Conservation (phyloP, 805 yeast species). For the Saitoella complicata region DNA sequence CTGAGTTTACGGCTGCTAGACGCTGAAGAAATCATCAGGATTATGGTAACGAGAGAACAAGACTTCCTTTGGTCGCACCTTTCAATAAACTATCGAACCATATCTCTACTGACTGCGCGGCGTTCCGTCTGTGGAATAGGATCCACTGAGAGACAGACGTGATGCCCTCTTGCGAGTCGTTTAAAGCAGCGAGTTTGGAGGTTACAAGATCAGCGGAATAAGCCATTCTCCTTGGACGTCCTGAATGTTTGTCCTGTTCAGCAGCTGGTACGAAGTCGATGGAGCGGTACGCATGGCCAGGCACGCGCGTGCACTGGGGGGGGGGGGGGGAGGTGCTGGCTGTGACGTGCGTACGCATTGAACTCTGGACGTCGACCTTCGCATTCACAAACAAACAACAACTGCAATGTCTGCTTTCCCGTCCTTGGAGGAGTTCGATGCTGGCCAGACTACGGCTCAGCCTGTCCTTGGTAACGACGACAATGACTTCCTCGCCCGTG, state of each 20-base stretch:
- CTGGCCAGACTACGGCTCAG: slow-evolving; percentile 15
- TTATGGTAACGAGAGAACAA: not conserved
- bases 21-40: slow-evolving; percentile 10
- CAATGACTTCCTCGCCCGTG: slow-evolving; percentile 26
- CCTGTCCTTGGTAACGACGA: slow-evolving; percentile 23
- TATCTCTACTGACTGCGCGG: slow-evolving; percentile 32
- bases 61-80: slow-evolving; percentile 5
- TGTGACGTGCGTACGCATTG: not conserved
- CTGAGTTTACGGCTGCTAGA: slow-evolving; percentile 33
- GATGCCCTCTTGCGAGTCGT: slow-evolving; percentile 55
- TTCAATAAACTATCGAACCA: slow-evolving; percentile 31
- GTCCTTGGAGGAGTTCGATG: slow-evolving; percentile 23
- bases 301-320: too few species aligned
- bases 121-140: slow-evolving; percentile 47
- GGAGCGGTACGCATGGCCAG: too few species aligned
- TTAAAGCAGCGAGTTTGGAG: slow-evolving; percentile 24
- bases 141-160: slow-evolving; percentile 63
- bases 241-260: too few species aligned
- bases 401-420: slow-evolving; percentile 22
- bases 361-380: not conserved
- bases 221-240: slow-evolving; percentile 23
- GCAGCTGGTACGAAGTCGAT: too few species aligned
- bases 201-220: slow-evolving; percentile 34
- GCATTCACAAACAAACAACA: slow-evolving; percentile 1
- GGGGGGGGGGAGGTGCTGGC: not conserved